Evolutionary conservation across 2,329 filamentous ascomycete species (phyloP).

Genomic region (Curvularia verruculosa): DNA sequence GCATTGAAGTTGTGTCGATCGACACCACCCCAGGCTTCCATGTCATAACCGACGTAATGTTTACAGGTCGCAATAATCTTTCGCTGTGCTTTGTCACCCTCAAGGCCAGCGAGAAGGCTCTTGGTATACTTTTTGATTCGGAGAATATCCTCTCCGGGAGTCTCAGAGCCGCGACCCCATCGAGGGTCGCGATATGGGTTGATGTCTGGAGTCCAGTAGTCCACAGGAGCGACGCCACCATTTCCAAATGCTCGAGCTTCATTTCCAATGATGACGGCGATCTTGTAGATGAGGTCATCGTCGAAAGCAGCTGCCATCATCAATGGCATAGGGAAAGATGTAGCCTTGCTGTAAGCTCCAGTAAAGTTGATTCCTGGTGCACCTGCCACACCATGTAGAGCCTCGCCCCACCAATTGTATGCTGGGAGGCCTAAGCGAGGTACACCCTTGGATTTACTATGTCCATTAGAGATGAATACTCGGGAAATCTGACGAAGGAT

Average conservation of each 20-base stretch:
- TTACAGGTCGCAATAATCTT: constrained; percentile 56
- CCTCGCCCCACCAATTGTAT: constrained; percentile 63
- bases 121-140: constrained; percentile 55
- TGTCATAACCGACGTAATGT: constrained; percentile 49
- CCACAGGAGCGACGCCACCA: constrained; percentile 57
- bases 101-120: constrained; percentile 36
- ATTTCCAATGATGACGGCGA: constrained; percentile 63
- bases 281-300: constrained; percentile 63
- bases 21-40: constrained; percentile 40
- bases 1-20: constrained; percentile 60
- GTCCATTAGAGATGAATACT: constrained; percentile 52
- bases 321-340: constrained; percentile 70
- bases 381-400: constrained; percentile 65
- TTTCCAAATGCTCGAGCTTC: constrained; percentile 72
- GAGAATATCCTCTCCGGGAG: constrained; percentile 63
- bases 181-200: constrained; percentile 69
- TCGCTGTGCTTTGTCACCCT: constrained; percentile 24
- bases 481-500: constrained; percentile 13
- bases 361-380: constrained; percentile 62
- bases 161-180: constrained; percentile 65
- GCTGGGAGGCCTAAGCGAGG: constrained; percentile 62
- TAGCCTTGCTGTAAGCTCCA: constrained; percentile 64
- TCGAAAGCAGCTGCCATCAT: constrained; percentile 68
- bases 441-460: constrained; percentile 56
- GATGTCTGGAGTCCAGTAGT: constrained; percentile 72